Evolutionary conservation across 257 asterid species (phyloP).

Genomic region (Misopates orontium): DNA sequence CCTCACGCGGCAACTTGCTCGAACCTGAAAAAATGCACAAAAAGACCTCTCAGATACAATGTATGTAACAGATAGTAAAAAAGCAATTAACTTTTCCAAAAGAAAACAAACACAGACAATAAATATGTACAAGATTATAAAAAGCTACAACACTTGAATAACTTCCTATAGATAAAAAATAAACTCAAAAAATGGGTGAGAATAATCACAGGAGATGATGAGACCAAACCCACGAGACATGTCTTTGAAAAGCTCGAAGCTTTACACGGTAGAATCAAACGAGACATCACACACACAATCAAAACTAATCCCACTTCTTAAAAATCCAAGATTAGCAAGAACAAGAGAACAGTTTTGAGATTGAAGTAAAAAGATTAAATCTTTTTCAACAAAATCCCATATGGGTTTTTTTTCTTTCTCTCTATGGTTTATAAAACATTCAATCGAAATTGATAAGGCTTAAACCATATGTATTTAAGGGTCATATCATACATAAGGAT

Average conservation of each 20-base stretch:
- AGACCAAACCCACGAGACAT: constrained; percentile 82
- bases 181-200: constrained; percentile 30
- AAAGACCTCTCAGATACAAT: background rate
- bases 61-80: background rate
- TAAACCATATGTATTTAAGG: no score
- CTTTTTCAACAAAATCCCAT: no score
- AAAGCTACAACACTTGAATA: background rate
- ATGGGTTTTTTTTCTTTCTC: no score
- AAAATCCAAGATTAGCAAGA: no score
- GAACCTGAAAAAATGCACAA: constrained; percentile 42
- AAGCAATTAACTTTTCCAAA: no score
- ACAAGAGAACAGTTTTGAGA: no score
- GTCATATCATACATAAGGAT: no score
- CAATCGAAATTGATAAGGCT: no score
- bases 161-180: background rate
- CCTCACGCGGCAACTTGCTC: constrained; percentile 30
- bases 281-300: constrained; percentile 57
- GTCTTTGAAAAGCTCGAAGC: constrained; percentile 73
- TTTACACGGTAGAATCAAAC: constrained; percentile 81
- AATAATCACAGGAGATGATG: constrained; percentile 74
- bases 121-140: background rate
- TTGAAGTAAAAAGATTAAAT: no score
- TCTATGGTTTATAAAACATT: no score
- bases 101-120: background rate
- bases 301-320: no score